Evolutionary conservation across 441 rosid species (phyloP).

Genomic region (Jatropha podagrica): DNA sequence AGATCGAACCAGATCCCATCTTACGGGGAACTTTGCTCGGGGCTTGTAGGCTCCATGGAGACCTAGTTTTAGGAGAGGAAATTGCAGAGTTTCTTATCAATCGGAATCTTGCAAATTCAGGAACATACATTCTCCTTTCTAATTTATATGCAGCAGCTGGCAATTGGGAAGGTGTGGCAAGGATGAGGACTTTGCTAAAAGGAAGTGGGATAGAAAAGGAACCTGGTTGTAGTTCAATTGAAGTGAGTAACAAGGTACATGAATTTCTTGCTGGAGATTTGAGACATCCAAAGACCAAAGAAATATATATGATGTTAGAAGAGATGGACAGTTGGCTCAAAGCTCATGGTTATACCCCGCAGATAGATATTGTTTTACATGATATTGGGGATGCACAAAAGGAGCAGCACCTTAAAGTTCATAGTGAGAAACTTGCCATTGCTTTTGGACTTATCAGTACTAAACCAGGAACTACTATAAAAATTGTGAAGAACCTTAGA

Average conservation of each 20-base stretch:
- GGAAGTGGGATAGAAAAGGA: slow-evolving; percentile 50
- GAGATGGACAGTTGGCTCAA: slow-evolving; percentile 44
- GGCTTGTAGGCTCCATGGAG: slow-evolving; percentile 51
- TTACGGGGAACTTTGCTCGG: slow-evolving; percentile 68
- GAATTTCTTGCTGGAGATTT: slow-evolving; percentile 60
- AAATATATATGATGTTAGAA: slow-evolving; percentile 53
- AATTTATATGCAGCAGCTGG: slow-evolving; percentile 56
- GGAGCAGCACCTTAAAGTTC: slow-evolving; percentile 55
- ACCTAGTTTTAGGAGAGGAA: slow-evolving; percentile 47
- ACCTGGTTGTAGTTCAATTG: slow-evolving; percentile 65
- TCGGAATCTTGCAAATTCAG: slow-evolving; percentile 46
- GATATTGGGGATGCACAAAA: slow-evolving; percentile 48
- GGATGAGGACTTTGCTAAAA: slow-evolving; percentile 58
- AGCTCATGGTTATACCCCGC: slow-evolving; percentile 41
- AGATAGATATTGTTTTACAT: slow-evolving; percentile 49
- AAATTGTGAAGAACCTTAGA: slow-evolving; percentile 60
- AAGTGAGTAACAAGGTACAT: slow-evolving; percentile 46
- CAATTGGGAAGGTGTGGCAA: slow-evolving; percentile 57
- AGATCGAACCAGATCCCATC: slow-evolving; percentile 43
- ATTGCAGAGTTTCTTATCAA: slow-evolving; percentile 49
- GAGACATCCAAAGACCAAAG: slow-evolving; percentile 51
- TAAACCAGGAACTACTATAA: slow-evolving; percentile 46
- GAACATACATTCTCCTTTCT: slow-evolving; percentile 57
- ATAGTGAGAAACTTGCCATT: slow-evolving; percentile 65
- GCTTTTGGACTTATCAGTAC: slow-evolving; percentile 67